Percentiles rank a stretch among this genome's conserved stretches.
Evolutionary conservation across 1,284 basidiomycete genomes (phyloP).

Genomic region (Earliella scabrosa): DNA sequence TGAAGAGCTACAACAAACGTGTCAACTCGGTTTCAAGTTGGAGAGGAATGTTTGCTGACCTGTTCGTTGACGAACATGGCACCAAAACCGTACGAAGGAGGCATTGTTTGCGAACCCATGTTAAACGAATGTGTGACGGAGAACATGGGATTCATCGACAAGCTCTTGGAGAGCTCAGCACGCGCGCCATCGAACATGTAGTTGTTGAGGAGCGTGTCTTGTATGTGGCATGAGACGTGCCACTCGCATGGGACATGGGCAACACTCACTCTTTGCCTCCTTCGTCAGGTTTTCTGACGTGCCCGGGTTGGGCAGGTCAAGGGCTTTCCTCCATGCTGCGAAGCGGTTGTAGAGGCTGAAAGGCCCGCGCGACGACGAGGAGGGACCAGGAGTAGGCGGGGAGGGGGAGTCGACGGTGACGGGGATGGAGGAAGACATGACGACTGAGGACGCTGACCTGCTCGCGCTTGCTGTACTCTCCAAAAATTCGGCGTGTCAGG

Average conservation of each 20-base stretch:
- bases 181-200: constrained; percentile 97
- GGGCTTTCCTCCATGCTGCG: constrained; percentile 77
- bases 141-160: constrained; percentile 95
- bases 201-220: constrained; percentile 92
- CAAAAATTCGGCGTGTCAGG: constrained; percentile 23
- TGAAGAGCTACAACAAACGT: constrained; percentile 66
- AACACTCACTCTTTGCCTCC: constrained; percentile 78
- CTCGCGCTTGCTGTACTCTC: constrained; percentile 15
- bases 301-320: constrained; percentile 88
- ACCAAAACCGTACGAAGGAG: constrained; percentile 92
- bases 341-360: constrained; percentile 75
- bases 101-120: constrained; percentile 76
- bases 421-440: constrained; percentile 30
- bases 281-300: constrained; percentile 90
- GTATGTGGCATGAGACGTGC: constrained; percentile 1
- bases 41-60: constrained; percentile 45
- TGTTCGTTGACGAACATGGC: constrained; percentile 90
- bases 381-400: constrained; percentile 18
- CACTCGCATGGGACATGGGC: not conserved
- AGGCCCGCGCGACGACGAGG: constrained; percentile 40
- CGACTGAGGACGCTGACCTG: constrained; percentile 24
- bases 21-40: not conserved
- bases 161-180: constrained; percentile 94
- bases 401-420: constrained; percentile 21
- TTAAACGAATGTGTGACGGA: constrained; percentile 98